These are phyloP conservation scores for Isabelozyma rhagii DNA, from an alignment of 805 yeast genomes.

Conservation along the genomic window DNA sequence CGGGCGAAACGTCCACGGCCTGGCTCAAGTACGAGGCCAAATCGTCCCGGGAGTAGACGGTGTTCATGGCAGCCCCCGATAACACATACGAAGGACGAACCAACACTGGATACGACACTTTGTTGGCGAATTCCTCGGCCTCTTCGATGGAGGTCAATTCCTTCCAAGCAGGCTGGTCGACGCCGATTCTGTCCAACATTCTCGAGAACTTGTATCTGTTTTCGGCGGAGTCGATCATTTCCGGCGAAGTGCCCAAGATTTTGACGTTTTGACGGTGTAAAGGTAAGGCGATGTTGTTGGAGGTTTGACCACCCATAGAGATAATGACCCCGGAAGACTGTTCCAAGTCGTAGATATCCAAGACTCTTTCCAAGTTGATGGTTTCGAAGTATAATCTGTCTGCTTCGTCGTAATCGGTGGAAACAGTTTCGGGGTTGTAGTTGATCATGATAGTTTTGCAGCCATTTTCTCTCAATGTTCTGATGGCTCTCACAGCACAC, in stretches of 20 bases:
- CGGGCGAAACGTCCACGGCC: conserved; percentile 97
- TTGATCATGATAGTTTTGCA: conserved; percentile 93
- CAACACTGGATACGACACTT: conserved; percentile 88
- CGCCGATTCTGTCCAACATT: conserved; percentile 93
- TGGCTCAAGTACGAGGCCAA: conserved; percentile 82
- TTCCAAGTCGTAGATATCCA: conserved; percentile 93
- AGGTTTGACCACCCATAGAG: conserved; percentile 98
- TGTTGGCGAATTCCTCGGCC: conserved; percentile 89
- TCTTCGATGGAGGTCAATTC: conserved; percentile 90
- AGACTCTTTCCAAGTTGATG: conserved; percentile 86
- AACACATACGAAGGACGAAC: conserved; percentile 97
- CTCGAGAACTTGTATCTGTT: conserved; percentile 96
- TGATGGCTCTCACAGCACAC: conserved; percentile 97
- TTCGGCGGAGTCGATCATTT: conserved; percentile 97
- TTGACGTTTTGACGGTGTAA: conserved; percentile 92
- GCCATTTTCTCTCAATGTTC: conserved; percentile 85
- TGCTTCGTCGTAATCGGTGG: conserved; percentile 98
- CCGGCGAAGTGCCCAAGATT: conserved; percentile 95
- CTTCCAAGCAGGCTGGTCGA: conserved; percentile 99
- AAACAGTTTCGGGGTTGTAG: conserved; percentile 97
- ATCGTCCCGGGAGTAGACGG: conserved; percentile 87
- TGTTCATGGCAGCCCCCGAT: conserved; percentile 99
- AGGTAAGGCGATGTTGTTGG: conserved; percentile 92
- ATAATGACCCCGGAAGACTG: conserved; percentile 87
- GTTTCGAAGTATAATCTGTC: conserved; percentile 96